These are phyloP conservation scores for Cyclanthera cordifolia DNA, from an alignment of 306 rosid species.

Conservation along the genomic window DNA sequence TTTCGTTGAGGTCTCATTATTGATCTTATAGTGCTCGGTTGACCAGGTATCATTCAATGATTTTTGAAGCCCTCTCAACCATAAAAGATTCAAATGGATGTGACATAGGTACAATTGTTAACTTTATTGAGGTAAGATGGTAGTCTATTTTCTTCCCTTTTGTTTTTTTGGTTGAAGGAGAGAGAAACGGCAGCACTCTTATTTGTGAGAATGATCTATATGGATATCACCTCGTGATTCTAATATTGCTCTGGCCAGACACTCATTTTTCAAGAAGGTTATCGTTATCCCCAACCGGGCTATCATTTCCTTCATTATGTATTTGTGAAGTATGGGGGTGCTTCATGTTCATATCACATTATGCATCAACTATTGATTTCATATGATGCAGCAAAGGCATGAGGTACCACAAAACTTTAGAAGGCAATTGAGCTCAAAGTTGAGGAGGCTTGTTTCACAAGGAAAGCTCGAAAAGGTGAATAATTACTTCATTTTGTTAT, in stretches of 20 bases:
- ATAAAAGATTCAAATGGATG: slow-evolving; percentile 56
- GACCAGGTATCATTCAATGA: slow-evolving; percentile 54
- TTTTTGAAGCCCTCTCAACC: slow-evolving; percentile 63
- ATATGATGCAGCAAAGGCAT: slow-evolving; percentile 61
- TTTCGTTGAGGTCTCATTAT: not conserved
- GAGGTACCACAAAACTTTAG: slow-evolving; percentile 47
- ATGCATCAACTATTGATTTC: slow-evolving; percentile 18
- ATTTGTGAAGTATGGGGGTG: not conserved
- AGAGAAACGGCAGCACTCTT: slow-evolving; percentile 17
- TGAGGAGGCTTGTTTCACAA: slow-evolving; percentile 65
- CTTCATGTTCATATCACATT: not conserved
- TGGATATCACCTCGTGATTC: not conserved
- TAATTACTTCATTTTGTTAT: not conserved
- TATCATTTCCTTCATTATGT: not conserved
- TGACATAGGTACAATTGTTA: slow-evolving; percentile 52
- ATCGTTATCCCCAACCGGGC: not conserved
- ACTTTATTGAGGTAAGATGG: slow-evolving; percentile 62
- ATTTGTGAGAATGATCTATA: slow-evolving; percentile 6
- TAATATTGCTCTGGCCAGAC: not conserved
- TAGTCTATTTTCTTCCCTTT: not conserved
- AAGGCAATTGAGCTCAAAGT: slow-evolving; percentile 48
- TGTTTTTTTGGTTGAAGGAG: slow-evolving; percentile 31
- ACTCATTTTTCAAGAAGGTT: not conserved
- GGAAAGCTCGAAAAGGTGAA: slow-evolving; percentile 79
- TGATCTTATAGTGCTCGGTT: not conserved